Base-by-base conservation (phyloP, 306 rosid species). In the Cucumis hystrix region DNA sequence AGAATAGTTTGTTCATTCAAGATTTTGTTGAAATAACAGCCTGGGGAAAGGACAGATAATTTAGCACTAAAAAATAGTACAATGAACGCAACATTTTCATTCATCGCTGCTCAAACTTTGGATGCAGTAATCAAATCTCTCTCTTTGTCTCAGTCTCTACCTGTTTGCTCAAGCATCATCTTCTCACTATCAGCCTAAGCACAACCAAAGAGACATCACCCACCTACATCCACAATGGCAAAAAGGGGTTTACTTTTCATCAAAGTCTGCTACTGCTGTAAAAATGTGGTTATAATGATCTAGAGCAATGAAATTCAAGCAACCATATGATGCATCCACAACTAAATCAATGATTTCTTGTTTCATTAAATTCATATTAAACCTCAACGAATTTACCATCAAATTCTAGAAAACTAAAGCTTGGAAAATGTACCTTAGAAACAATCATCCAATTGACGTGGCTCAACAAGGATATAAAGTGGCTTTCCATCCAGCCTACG, bases 391-490 rank as follows among this genome's bases (percentile, higher is more conserved):
- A 4, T 33, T 4, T 4, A 33, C 3, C 37, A 33, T 4, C 37
- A 33, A 33, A 33, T 33, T 33, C 5, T 45, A 39, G 58, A 74
- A 52, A 12, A 74, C 33, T 21, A 13, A 3, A 56, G 20, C 51
- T 56, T 20, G 13, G 11, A 40, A 54, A 9, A 40, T 13, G 67
- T 41, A 77, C 80, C 74, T 77, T 60, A 78, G 77, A 79, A 87
- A 77, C 90, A 81, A 65, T 74, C 62, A 66, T 90, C 91, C 13
- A 86, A 78, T 85, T 82, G 62, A 10, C 97, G 86, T 21, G 99
- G 99, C 91, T 89, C 98, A 78, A 96, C 97, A 43, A 92, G 97
- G 33, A 89, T 92, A 77, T 92, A 96, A 49, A 96, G 89, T 78
- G 98, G 98, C 82, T 91, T 96, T 79, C 99, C 97, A 33, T 86